phyloP scores from a whole-genome alignment of 805 yeast species.

The Wickerhamiella domercqiae region DNA sequence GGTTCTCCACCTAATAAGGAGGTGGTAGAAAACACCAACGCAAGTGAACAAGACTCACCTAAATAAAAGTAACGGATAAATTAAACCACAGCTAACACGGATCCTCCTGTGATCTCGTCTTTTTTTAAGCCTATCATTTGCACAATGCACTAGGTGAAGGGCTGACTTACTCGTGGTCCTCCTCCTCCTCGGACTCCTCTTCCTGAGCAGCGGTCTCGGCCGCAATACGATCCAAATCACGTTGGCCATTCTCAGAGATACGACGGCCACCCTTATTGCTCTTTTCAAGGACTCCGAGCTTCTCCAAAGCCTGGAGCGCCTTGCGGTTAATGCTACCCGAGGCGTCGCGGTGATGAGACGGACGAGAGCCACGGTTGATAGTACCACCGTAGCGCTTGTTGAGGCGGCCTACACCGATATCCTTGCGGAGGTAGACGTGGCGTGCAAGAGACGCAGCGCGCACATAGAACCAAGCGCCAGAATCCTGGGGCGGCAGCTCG shows the following conservation, averaged over 20 bases:
- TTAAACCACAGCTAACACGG: too few species aligned
- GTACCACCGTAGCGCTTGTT: slow-evolving; percentile 99
- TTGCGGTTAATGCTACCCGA: slow-evolving; percentile 99
- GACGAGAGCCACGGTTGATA: slow-evolving; percentile 97
- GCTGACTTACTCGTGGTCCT: slow-evolving; percentile 16
- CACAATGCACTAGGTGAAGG: too few species aligned
- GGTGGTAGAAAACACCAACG: too few species aligned
- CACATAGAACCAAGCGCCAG: slow-evolving; percentile 99
- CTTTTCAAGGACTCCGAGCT: slow-evolving; percentile 92
- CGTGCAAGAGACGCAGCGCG: slow-evolving; percentile 99
- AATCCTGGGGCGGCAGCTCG: slow-evolving; percentile 98
- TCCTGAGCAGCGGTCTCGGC: slow-evolving; percentile 94
- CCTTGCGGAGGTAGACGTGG: slow-evolving; percentile 99
- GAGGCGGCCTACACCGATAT: slow-evolving; percentile 97
- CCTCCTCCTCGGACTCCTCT: slow-evolving; percentile 34
- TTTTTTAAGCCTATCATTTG: too few species aligned
- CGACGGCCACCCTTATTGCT: slow-evolving; percentile 98
- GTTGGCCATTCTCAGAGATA: slow-evolving; percentile 98
- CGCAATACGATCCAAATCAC: slow-evolving; percentile 99
- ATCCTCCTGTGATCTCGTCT: too few species aligned
- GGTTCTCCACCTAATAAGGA: too few species aligned
- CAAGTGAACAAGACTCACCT: too few species aligned
- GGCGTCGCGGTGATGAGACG: slow-evolving; percentile 96
- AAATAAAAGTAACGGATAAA: too few species aligned
- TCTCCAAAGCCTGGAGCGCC: slow-evolving; percentile 95